These are phyloP conservation scores for Polymyxa betae DNA, from an alignment of 208 protist genomes.

Conservation along the genomic window DNA sequence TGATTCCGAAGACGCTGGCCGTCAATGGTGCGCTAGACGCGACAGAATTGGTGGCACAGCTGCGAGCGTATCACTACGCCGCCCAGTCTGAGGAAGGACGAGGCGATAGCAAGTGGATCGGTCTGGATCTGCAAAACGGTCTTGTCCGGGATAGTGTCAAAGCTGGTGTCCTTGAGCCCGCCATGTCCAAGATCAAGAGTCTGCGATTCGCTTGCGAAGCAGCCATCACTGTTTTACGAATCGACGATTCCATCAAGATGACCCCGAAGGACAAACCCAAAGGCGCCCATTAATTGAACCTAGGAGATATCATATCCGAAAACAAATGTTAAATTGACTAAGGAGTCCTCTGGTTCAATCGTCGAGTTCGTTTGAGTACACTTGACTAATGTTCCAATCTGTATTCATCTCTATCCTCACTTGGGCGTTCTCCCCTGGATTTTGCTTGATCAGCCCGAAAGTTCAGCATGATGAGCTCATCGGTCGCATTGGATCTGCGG, in stretches of 20 bases:
- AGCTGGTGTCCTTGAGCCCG: conserved; percentile 98
- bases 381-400: too few relatives aligned
- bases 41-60: conserved; percentile 95
- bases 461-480: not conserved
- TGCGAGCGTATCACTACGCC: conserved; percentile 92
- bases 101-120: conserved; percentile 54
- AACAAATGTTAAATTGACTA: not conserved
- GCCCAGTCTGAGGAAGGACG: conserved; percentile 77
- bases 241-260: conserved; percentile 98
- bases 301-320: not conserved
- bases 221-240: conserved; percentile 98
- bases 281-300: not conserved
- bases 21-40: conserved; percentile 94
- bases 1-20: conserved; percentile 98
- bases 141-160: conserved; percentile 91
- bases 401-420: not conserved
- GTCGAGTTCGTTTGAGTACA: too few relatives aligned
- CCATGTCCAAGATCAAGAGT: conserved; percentile 96
- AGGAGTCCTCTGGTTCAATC: not conserved
- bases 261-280: conserved; percentile 76
- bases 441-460: not conserved
- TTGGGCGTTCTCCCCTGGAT: not conserved
- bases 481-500: not conserved
- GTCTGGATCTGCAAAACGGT: conserved; percentile 78
- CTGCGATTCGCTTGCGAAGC: conserved; percentile 99